Base-by-base conservation (phyloP, 345 rosid species). In the Populus simonii region DNA sequence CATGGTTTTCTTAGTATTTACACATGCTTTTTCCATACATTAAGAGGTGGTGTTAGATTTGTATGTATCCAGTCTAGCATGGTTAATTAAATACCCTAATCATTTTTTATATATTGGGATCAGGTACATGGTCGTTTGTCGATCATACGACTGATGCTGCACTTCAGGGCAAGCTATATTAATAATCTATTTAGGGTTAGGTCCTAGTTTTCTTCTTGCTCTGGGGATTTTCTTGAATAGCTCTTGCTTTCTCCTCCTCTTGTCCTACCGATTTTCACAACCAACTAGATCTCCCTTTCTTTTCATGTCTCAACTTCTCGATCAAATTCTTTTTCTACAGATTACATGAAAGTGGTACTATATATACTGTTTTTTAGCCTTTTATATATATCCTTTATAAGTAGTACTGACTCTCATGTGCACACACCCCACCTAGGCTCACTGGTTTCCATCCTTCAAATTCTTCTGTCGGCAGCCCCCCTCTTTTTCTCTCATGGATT, bases 141-240 rank as follows among this genome's bases (percentile, higher is more conserved):
- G 20, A 53, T 20, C 59, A n/a, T 0, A 18, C 59, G 22, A 6
- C 59, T 6, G 22, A 55, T 22, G 61, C 11, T 22, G 23, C 10
- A 3, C 23, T 55, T 22, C 9, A 49, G 41, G 35, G 23, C 17
- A 72, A 31, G 43, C 61, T 57, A 76, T 17, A 20, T 10, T 61
- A 41, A 8, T 61, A 41, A 8, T 38, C 22, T 38, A 16, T 20
- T 15, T 16, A n/a, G 5, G n/a, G 10, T 43, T 36, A 43, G 70
- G 6, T 77, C 27, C 66, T 13, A 76, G 81, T 27, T 86, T 83
- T 76, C 85, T 78, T 78, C 85, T 78, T 78, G 84, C 73, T 68
- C 63, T 43, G 59, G 68, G 73, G 63, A 59, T 85, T 85, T 81
- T 76, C 79, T 81, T 61, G 81, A 66, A 74, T 45, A 78, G 73